A percentile compares a stretch with the other conserved stretches of the same genome.
Conservation (phyloP, 1,139 yeast species). For the Kazachstania sp. region DNA sequence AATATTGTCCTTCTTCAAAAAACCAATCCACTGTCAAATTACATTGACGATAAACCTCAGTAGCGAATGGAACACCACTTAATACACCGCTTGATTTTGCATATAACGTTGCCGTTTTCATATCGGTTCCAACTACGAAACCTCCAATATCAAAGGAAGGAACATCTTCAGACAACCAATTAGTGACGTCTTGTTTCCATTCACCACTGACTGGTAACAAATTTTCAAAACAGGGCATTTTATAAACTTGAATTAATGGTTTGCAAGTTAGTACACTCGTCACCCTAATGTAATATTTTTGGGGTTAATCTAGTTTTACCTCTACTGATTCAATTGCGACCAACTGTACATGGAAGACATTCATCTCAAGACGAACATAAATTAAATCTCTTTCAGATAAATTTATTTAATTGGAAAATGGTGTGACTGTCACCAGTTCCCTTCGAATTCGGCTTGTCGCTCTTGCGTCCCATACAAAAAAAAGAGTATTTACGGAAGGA, state of each 20-base stretch:
- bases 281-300: too few species aligned
- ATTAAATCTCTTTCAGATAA: too few species aligned
- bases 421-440: too few species aligned
- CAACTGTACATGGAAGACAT: too few species aligned
- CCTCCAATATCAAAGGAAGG: constrained; percentile 95
- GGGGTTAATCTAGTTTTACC: too few species aligned
- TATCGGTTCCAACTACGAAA: constrained; percentile 75
- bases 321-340: too few species aligned
- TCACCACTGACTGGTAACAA: constrained; percentile 64
- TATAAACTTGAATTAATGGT: neutral
- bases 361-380: too few species aligned
- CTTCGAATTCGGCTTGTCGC: too few species aligned
- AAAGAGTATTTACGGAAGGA: too few species aligned
- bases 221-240: constrained; percentile 35
- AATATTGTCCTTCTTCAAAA: constrained; percentile 54
- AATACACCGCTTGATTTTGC: constrained; percentile 76
- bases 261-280: too few species aligned
- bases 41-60: constrained; percentile 76
- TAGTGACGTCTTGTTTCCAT: constrained; percentile 73
- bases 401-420: too few species aligned
- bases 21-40: constrained; percentile 65
- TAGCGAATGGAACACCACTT: constrained; percentile 87
- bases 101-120: constrained; percentile 65
- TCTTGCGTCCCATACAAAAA: too few species aligned
- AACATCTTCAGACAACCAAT: constrained; percentile 76